These are phyloP conservation scores for Aphanoascus verrucosus DNA, from an alignment of 2,329 filamentous ascomycete genomes.

Conservation along the genomic window DNA sequence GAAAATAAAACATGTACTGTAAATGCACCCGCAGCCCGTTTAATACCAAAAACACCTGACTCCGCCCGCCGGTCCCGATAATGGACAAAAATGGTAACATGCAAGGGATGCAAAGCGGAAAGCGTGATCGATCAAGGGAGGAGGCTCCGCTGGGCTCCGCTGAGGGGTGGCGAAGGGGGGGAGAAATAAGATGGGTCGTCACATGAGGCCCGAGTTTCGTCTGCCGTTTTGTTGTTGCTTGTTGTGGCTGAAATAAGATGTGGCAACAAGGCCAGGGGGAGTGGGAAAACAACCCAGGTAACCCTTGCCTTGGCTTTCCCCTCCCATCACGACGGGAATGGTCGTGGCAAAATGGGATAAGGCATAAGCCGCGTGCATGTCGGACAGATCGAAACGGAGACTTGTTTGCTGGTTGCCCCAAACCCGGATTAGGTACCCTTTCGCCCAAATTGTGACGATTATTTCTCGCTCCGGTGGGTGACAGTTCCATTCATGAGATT, in stretches of 20 bases:
- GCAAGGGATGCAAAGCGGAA: slow-evolving; percentile 1
- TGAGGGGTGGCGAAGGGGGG: background rate
- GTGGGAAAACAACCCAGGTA: background rate
- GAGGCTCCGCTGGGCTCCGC: background rate
- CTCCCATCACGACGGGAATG: background rate
- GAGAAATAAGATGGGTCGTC: background rate
- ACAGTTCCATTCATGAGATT: slow-evolving; percentile 2
- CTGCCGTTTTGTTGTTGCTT: background rate
- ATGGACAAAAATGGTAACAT: background rate
- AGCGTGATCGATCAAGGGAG: background rate
- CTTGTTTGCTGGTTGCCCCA: slow-evolving; percentile 1
- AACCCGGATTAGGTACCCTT: slow-evolving; percentile 10
- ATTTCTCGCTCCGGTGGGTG: background rate
- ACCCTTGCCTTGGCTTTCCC: background rate
- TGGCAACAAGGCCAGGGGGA: background rate
- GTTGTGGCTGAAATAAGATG: background rate
- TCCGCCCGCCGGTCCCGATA: background rate
- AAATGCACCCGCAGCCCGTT: background rate
- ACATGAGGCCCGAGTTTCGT: background rate
- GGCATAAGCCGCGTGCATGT: background rate
- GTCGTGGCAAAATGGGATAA: background rate
- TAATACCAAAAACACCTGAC: background rate
- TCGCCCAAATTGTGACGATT: background rate
- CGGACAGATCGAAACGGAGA: slow-evolving; percentile 3
- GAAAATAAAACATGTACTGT: too few relatives aligned